Evolutionary conservation across 352 stramenopile genomes (phyloP).

Genomic region (Detonula confervacea): DNA sequence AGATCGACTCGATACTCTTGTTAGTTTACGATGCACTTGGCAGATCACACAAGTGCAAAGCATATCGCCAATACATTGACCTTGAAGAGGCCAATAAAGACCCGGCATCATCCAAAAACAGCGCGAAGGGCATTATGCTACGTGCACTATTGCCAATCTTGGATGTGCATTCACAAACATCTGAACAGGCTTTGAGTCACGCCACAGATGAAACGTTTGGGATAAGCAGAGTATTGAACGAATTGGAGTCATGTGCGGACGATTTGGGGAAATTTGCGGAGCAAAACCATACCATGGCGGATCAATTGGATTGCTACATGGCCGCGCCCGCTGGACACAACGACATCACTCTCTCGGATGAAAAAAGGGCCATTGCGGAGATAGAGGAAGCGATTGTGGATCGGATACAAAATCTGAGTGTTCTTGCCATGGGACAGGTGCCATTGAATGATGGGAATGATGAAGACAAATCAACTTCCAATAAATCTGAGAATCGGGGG

Average conservation of each 20-base stretch:
- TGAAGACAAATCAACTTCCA: slow-evolving; percentile 6
- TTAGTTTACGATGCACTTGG: slow-evolving; percentile 51
- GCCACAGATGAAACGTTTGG: slow-evolving; percentile 44
- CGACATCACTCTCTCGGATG: slow-evolving; percentile 41
- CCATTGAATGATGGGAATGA: not conserved
- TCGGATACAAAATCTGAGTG: slow-evolving; percentile 36
- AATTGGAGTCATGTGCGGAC: slow-evolving; percentile 45
- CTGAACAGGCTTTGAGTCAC: slow-evolving; percentile 39
- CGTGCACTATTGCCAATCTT: slow-evolving; percentile 49
- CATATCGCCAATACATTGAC: slow-evolving; percentile 34
- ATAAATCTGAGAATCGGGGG: not conserved
- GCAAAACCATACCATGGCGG: slow-evolving; percentile 53
- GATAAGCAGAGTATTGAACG: slow-evolving; percentile 42
- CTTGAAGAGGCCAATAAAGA: slow-evolving; percentile 19
- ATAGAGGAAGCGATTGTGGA: slow-evolving; percentile 51
- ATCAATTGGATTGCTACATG: slow-evolving; percentile 53
- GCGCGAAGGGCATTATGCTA: slow-evolving; percentile 14
- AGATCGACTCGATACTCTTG: slow-evolving; percentile 41
- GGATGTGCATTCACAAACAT: slow-evolving; percentile 43
- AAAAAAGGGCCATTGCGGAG: slow-evolving; percentile 57
- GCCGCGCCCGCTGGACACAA: slow-evolving; percentile 21
- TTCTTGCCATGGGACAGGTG: slow-evolving; percentile 11
- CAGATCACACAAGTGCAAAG: slow-evolving; percentile 36
- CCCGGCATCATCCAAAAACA: not conserved
- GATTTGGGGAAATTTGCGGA: slow-evolving; percentile 54